Evolutionary conservation across 805 yeast genomes (phyloP).

Genomic region (Monosporozyma unispora): DNA sequence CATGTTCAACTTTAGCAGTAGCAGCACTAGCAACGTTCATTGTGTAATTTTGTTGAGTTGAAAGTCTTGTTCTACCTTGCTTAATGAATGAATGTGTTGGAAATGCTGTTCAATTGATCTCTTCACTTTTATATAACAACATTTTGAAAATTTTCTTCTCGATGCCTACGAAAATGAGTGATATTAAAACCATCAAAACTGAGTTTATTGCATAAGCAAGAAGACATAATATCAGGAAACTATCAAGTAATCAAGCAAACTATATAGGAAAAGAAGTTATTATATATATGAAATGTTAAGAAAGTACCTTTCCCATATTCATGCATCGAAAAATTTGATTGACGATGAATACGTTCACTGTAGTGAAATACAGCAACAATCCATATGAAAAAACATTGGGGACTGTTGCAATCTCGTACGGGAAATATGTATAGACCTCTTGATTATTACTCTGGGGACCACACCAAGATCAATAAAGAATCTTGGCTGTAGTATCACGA

Average conservation of each 20-base stretch:
- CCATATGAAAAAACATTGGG: background rate
- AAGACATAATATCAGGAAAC: background rate
- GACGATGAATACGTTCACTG: background rate
- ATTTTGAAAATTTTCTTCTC: background rate
- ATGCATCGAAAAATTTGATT: slow-evolving; percentile 2
- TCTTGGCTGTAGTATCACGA: slow-evolving; percentile 13
- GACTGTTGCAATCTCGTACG: slow-evolving; percentile 8
- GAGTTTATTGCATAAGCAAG: background rate
- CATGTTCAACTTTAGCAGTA: slow-evolving; percentile 5
- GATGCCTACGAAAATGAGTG: background rate
- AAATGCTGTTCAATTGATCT: too few relatives aligned
- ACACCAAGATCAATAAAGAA: background rate
- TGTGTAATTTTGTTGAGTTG: background rate
- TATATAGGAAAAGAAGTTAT: background rate
- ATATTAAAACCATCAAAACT: background rate
- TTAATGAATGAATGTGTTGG: too few relatives aligned
- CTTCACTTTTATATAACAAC: background rate
- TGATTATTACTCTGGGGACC: slow-evolving; percentile 15
- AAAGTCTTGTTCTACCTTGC: too few relatives aligned
- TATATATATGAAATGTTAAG: slow-evolving; percentile 9
- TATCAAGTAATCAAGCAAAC: background rate
- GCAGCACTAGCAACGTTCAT: slow-evolving; percentile 1
- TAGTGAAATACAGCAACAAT: slow-evolving; percentile 1
- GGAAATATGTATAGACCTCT: slow-evolving; percentile 21
- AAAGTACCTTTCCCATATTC: slow-evolving; percentile 17